Percentiles rank a stretch among this genome's conserved stretches.
Conservation (phyloP, 208 protist species). For the Entamoeba dispar region DNA sequence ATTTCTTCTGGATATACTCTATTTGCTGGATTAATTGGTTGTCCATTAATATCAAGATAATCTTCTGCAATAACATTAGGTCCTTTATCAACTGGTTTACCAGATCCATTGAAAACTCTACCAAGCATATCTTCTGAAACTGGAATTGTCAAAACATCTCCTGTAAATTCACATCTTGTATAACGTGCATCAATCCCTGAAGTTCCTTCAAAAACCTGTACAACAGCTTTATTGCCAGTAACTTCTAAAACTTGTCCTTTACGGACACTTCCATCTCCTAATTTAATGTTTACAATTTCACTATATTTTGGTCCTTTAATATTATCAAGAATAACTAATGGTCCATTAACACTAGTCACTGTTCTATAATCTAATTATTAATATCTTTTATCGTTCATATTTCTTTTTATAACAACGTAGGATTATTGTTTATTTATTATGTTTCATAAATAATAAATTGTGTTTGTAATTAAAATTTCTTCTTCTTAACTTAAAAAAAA, state of each 20-base stretch:
- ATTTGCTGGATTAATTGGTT: conserved; percentile 93
- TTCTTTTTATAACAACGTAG: too few species aligned
- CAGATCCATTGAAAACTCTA: conserved; percentile 96
- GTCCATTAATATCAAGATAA: conserved; percentile 91
- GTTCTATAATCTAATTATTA: conserved; percentile 69
- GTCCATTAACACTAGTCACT: conserved; percentile 90
- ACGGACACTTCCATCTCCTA: conserved; percentile 38
- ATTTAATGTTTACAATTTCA: conserved; percentile 96
- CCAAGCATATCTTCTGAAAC: conserved; percentile 97
- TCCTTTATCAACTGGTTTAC: conserved; percentile 89
- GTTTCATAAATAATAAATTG: too few species aligned
- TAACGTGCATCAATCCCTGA: conserved; percentile 6
- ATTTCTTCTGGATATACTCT: conserved; percentile 98
- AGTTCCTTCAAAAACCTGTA: conserved; percentile 59
- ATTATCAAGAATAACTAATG: conserved; percentile 96
- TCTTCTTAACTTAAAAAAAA: too few species aligned
- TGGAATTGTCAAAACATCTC: conserved; percentile 86
- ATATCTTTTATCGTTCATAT: too few species aligned
- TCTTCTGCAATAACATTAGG: conserved; percentile 86
- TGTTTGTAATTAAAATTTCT: too few species aligned
- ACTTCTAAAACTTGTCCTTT: conserved; percentile 84
- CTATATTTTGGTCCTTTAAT: conserved; percentile 87
- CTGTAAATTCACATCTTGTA: conserved; percentile 73
- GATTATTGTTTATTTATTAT: too few species aligned
- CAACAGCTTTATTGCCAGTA: conserved; percentile 82